Conservation (phyloP, 768 basidiomycete species). For the Termitomyces titanicus region DNA sequence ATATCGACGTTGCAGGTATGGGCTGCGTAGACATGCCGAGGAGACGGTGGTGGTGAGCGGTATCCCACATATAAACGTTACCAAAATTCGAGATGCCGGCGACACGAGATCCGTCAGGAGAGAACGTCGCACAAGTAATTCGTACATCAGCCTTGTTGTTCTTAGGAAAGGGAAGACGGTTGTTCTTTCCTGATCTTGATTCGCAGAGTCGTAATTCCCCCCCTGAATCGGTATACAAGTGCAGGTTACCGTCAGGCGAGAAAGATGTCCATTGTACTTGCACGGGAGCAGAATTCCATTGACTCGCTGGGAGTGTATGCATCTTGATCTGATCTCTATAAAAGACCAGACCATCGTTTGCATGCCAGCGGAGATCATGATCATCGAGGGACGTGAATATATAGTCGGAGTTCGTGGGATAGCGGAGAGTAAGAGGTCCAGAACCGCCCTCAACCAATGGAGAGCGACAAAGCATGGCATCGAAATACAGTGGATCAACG, state of each 20-base stretch:
- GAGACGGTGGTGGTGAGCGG: background rate
- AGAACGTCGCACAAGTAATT: background rate
- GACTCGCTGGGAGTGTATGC: background rate
- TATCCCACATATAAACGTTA: background rate
- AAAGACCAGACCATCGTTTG: background rate
- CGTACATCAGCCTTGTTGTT: background rate
- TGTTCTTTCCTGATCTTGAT: background rate
- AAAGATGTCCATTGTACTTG: background rate
- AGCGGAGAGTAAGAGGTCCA: background rate
- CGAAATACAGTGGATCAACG: background rate
- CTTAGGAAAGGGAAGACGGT: background rate
- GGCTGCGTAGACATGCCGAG: background rate
- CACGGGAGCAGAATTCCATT: background rate
- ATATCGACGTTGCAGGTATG: background rate
- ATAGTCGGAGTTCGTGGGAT: background rate
- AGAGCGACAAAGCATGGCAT: background rate
- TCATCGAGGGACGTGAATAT: background rate
- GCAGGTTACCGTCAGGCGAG: background rate
- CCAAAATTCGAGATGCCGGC: background rate
- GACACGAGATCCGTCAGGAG: background rate
- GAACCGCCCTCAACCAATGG: background rate
- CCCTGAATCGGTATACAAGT: background rate
- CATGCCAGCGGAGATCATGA: background rate
- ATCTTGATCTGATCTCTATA: background rate
- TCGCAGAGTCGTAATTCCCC: background rate